These are phyloP conservation scores for Globisporangium parvum DNA, from an alignment of 352 stramenopile genomes.

Conservation along the genomic window DNA sequence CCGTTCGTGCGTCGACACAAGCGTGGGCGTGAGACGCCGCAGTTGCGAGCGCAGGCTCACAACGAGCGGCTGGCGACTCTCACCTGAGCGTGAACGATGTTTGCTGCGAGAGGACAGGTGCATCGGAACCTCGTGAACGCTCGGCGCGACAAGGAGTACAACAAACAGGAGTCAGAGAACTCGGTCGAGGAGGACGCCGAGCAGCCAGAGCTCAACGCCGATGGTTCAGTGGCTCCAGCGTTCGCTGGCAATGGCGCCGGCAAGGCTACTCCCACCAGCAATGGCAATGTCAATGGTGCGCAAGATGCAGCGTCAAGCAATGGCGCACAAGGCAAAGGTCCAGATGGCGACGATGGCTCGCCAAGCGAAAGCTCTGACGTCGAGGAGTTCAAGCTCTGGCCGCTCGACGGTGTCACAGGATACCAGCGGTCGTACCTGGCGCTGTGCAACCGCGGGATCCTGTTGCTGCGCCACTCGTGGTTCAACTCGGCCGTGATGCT, in stretches of 20 bases:
- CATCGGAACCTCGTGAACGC: slow-evolving; percentile 19
- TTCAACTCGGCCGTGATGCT: slow-evolving; percentile 72
- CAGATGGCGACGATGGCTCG: background rate
- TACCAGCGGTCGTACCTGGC: slow-evolving; percentile 24
- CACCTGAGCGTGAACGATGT: slow-evolving; percentile 13
- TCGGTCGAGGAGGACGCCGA: slow-evolving; percentile 13
- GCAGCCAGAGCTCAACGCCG: slow-evolving; percentile 12
- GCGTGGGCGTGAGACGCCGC: too few species aligned
- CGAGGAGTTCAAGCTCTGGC: slow-evolving; percentile 27
- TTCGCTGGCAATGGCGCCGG: too few species aligned
- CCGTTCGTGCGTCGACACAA: too few species aligned
- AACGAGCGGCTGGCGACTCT: background rate
- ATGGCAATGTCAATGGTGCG: background rate
- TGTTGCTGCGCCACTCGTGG: slow-evolving; percentile 39
- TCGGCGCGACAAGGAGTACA: slow-evolving; percentile 11
- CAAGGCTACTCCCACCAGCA: background rate
- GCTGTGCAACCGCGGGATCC: slow-evolving; percentile 33
- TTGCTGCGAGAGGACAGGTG: slow-evolving; percentile 17
- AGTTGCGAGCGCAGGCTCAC: too few species aligned
- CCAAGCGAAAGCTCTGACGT: background rate
- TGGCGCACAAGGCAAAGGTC: background rate
- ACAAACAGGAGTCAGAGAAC: slow-evolving; percentile 7
- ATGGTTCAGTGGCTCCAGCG: background rate
- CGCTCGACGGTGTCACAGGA: slow-evolving; percentile 31
- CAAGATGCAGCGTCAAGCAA: background rate